phyloP scores from a whole-genome alignment of 2,329 filamentous ascomycete species.

The Rhytidhysteron rufulum region DNA sequence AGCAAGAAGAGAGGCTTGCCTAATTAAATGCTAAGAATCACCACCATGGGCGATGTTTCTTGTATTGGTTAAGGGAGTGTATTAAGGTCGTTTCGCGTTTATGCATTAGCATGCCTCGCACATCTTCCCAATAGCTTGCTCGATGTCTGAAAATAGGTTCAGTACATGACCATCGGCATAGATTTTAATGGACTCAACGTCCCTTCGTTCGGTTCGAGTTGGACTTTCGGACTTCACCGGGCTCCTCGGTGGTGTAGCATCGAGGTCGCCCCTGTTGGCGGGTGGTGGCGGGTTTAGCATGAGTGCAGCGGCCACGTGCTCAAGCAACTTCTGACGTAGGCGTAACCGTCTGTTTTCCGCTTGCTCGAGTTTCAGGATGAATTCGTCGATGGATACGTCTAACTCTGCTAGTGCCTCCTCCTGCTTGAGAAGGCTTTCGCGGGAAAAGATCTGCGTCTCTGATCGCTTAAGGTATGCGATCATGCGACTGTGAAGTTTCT shows the following conservation, averaged over 20 bases:
- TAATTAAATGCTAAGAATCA: not conserved
- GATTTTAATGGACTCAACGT: constrained; percentile 42
- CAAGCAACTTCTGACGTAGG: constrained; percentile 74
- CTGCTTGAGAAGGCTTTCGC: constrained; percentile 72
- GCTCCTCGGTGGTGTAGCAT: constrained; percentile 36
- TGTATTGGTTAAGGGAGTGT: constrained; percentile 14
- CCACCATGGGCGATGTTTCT: constrained; percentile 1
- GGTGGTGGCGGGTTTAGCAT: constrained; percentile 27
- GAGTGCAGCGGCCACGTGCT: constrained; percentile 71
- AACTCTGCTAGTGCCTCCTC: constrained; percentile 75
- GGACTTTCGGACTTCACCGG: constrained; percentile 36
- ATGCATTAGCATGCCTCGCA: constrained; percentile 34
- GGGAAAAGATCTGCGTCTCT: constrained; percentile 66
- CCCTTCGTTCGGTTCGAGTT: constrained; percentile 27
- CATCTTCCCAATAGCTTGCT: constrained; percentile 40
- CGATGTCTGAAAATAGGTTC: constrained; percentile 40
- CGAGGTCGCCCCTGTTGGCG: constrained; percentile 19
- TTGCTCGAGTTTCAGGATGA: constrained; percentile 74
- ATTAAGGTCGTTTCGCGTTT: constrained; percentile 9
- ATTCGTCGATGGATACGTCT: constrained; percentile 74
- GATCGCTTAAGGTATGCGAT: constrained; percentile 72
- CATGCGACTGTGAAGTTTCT: constrained; percentile 72
- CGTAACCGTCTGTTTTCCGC: constrained; percentile 73
- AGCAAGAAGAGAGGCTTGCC: not conserved
- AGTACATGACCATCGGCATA: constrained; percentile 41